These are phyloP conservation scores for Taxawa tesnikishii DNA, from an alignment of 2,329 filamentous ascomycete genomes.

Conservation along the genomic window DNA sequence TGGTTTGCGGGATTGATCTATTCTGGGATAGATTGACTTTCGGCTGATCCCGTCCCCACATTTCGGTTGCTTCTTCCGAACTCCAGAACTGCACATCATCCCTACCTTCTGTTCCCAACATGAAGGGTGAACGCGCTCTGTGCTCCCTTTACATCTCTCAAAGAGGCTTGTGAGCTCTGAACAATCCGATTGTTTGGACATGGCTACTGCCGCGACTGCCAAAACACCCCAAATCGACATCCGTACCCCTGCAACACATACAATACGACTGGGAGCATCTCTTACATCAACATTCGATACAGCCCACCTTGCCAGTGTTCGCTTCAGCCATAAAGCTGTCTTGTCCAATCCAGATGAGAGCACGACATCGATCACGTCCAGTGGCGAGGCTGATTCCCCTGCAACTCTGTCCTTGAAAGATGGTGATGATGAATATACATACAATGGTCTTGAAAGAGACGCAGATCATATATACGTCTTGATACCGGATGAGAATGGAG, in stretches of 20 bases:
- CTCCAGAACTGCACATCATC: too few relatives aligned
- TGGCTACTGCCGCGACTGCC: neutral
- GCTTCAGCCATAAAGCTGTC: conserved; percentile 33
- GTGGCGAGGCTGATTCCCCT: conserved; percentile 3
- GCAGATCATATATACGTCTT: conserved; percentile 65
- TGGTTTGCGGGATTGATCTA: too few relatives aligned
- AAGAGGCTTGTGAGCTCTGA: too few relatives aligned
- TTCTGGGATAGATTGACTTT: too few relatives aligned
- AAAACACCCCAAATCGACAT: neutral
- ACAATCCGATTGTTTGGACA: conserved; percentile 1
- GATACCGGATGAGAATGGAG: conserved; percentile 61
- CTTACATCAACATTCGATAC: conserved; percentile 14
- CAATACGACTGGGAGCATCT: neutral
- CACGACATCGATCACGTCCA: conserved; percentile 12
- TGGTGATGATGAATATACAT: conserved; percentile 23
- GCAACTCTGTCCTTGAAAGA: conserved; percentile 12
- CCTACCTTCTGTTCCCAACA: too few relatives aligned
- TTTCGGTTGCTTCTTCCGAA: too few relatives aligned
- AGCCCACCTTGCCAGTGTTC: conserved; percentile 21
- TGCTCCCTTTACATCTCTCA: too few relatives aligned
- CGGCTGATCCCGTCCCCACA: too few relatives aligned
- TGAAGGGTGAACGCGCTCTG: too few relatives aligned
- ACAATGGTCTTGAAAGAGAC: conserved; percentile 28
- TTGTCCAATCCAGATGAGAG: conserved; percentile 18
- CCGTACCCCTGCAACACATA: neutral